Evolutionary conservation across 169 alveolate genomes (phyloP), one percentile per base, ranked within the genome.

Genomic region (Cryptosporidium andersoni): DNA sequence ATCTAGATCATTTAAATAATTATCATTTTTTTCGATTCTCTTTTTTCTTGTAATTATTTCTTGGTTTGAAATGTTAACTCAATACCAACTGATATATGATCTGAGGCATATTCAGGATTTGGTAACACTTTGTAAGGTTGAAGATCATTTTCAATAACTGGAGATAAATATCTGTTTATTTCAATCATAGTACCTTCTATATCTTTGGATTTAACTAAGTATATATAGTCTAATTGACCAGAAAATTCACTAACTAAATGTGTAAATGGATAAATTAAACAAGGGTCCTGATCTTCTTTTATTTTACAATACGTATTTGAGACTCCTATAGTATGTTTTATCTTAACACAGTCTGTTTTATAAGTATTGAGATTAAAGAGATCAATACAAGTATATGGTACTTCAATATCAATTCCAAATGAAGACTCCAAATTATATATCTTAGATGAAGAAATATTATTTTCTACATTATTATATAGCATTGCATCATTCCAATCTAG

Each of bases 151-250:
- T 74, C 85, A 2, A 58, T 37, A 9, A 74, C 40, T 58, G 43
- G 47, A 8, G 74, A 49, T n/a, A 74, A 45, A 48, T 56, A 74
- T 11, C 60, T 74, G 47, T 74, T 74, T 3, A 74, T 14, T 42
- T 37, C 16, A 53, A 74, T 74, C 16, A 42, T 9, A 16, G 55
- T 74, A 2, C 60, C 36, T 12, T 36, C 43, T 45, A 74, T 55
- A 9, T 43, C 62, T 25, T n/a, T 43, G 12, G 43, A 52, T 58
- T 74, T 68, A 1, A 74, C 51, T 42, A 74, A 16, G 43, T 74
- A 74, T 34, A 74, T 74, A 58, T 74, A 74, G 45, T 74, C 85
- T 11, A 74, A 48, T 60, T 74, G 85, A 12, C 85, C 85, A 43
- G 85, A 74, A 74, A 74, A 74, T 6, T 51, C 42, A 2, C 60